Conservation (phyloP, 805 yeast genomes). For the Millerozyma miso region DNA sequence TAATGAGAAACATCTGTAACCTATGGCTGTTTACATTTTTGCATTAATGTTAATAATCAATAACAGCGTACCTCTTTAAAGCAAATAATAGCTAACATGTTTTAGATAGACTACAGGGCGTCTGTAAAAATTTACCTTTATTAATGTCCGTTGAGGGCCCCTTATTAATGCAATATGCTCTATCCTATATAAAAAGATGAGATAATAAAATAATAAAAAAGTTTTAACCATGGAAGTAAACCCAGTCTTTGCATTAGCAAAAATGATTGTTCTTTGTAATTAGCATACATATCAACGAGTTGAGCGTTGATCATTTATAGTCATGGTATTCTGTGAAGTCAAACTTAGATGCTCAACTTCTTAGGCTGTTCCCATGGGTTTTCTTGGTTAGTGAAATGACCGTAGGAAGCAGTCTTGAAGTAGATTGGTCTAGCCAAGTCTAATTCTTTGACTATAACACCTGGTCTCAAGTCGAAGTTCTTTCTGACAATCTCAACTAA, state of each 20-base stretch:
- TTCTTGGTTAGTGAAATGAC: slow-evolving; percentile 99
- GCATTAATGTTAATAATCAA: too few species aligned
- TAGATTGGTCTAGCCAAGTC: slow-evolving; percentile 99
- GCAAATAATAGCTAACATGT: too few species aligned
- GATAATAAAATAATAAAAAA: slow-evolving; percentile 13
- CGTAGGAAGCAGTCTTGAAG: slow-evolving; percentile 98
- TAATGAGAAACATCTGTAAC: too few species aligned
- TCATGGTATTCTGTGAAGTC: slow-evolving; percentile 41
- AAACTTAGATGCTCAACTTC: slow-evolving; percentile 54
- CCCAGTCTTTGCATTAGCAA: slow-evolving; percentile 4
- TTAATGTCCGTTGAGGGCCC: slow-evolving; percentile 49
- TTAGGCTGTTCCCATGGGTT: slow-evolving; percentile 99
- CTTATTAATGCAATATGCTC: slow-evolving; percentile 44
- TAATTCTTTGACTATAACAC: slow-evolving; percentile 94
- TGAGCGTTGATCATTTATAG: slow-evolving; percentile 39
- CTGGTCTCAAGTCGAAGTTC: slow-evolving; percentile 99
- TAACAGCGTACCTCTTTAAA: too few species aligned
- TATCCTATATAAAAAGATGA: slow-evolving; percentile 20
- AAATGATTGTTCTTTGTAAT: slow-evolving; percentile 10
- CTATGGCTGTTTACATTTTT: too few species aligned
- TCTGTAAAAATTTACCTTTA: slow-evolving; percentile 2
- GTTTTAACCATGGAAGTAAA: slow-evolving; percentile 15
- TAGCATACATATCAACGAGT: slow-evolving; percentile 34
- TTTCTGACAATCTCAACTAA: slow-evolving; percentile 85
- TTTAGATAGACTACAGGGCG: too few species aligned